phyloP scores from a whole-genome alignment of 2,329 filamentous ascomycete genomes.

The Decorospora gaudefroyi region DNA sequence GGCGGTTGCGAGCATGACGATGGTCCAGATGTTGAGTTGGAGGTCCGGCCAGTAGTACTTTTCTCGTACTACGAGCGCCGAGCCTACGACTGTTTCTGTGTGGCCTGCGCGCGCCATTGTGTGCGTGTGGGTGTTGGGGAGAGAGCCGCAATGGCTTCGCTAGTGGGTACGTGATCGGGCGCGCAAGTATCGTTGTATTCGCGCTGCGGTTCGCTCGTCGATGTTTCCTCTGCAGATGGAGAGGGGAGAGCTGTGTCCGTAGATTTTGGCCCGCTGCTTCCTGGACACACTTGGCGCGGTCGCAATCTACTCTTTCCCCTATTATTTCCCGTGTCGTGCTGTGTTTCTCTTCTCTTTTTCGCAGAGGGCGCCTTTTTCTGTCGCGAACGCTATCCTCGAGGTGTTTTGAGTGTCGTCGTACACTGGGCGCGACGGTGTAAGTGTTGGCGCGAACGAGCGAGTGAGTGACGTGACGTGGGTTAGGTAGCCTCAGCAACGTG shows the following conservation, averaged over 20 bases:
- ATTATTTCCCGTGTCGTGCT: not conserved
- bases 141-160: not conserved
- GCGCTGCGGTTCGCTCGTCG: not conserved
- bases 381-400: not conserved
- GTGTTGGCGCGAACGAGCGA: constrained; percentile 18
- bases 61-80: constrained; percentile 52
- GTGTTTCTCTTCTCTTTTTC: constrained; percentile 4
- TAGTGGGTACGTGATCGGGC: not conserved
- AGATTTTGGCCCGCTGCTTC: constrained; percentile 16
- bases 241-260: constrained; percentile 6
- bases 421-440: not conserved
- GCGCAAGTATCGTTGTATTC: too few relatives aligned
- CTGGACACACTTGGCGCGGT: constrained; percentile 19
- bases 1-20: constrained; percentile 63
- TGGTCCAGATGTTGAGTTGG: constrained; percentile 67
- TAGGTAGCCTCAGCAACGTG: constrained; percentile 13
- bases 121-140: constrained; percentile 1
- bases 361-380: not conserved
- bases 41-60: constrained; percentile 68
- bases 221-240: not conserved
- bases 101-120: constrained; percentile 46
- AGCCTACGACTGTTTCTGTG: constrained; percentile 43
- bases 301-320: constrained; percentile 7
- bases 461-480: constrained; percentile 26
- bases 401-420: constrained; percentile 9